Base-by-base conservation (phyloP, 2,329 filamentous ascomycete genomes). In the Pseudocercospora vitis region DNA sequence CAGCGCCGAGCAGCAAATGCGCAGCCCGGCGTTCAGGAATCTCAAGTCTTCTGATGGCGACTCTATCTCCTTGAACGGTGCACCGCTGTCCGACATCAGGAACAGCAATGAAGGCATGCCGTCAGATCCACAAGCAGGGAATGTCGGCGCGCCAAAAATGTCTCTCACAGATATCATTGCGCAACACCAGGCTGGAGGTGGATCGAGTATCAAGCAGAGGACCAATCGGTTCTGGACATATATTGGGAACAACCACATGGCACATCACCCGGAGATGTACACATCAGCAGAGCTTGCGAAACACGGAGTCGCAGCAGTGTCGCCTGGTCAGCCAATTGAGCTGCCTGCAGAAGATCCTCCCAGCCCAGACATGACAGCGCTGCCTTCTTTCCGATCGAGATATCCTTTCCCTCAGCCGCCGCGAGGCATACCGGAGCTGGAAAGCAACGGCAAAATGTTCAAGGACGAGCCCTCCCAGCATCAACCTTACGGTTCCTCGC, bases 211-310 rank as follows among this genome's bases (percentile, higher is more conserved):
- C 31, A 60, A 60, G 46, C 50, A 56, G n/a, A 55, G 65, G 7
- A 67, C 63, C 11, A 68, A 67, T 39, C 56, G 66, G n/a, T 70
- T 70, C 61, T 70, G 68, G 68, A 68, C 67, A 2, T 70, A 70
- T 40, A 69, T 68, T 26, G 68, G 66, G 42, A 67, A 66, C 53
- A 65, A 64, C 18, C 65, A 69, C 52, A 69, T 70, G 65, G 65
- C 63, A 1, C 61, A 65, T 45, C 61, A 69, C 55, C 65, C 66
- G 9, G 65, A 68, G 44, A 53, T 68, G 60, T 69, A 65, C 56
- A 58, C 59, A 8, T 46, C 59, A 6, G 65, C 66, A 12, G 66
- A 68, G 19, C 58, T 69, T 7, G 58, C 63, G 7, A 68, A 66
- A 51, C 62, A 57, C 46, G 65, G 58, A 26, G 47, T 61, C 11